phyloP scores from a whole-genome alignment of 139 green algal species.

The Closterium sp. region DNA sequence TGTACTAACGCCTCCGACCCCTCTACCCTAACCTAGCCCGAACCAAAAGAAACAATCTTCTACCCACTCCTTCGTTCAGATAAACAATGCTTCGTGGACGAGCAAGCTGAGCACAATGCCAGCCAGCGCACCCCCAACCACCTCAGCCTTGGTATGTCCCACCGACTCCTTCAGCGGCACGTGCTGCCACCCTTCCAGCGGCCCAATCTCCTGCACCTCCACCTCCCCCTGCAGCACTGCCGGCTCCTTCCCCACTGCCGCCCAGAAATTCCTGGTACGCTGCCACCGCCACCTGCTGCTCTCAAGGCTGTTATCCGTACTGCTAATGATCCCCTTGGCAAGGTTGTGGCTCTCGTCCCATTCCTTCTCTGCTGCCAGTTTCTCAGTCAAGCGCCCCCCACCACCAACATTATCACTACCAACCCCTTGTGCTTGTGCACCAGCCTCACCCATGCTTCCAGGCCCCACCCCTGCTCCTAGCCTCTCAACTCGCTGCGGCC shows the following conservation, averaged over 20 bases:
- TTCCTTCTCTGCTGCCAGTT: background rate
- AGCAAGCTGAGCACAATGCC: slow-evolving; percentile 24
- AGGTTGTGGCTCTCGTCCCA: background rate
- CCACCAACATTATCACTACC: background rate
- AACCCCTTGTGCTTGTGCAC: background rate
- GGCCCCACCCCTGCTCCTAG: background rate
- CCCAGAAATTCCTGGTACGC: slow-evolving; percentile 26
- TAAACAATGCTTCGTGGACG: slow-evolving; percentile 3
- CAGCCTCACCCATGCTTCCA: too few species aligned
- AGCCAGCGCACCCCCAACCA: slow-evolving; percentile 26
- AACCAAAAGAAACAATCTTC: background rate
- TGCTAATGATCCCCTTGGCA: background rate
- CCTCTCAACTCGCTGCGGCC: background rate
- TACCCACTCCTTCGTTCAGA: background rate
- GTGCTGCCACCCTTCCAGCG: slow-evolving; percentile 38
- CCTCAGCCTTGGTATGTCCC: slow-evolving; percentile 44
- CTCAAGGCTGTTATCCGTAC: background rate
- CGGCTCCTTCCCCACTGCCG: background rate
- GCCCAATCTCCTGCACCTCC: slow-evolving; percentile 18
- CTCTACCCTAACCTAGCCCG: too few species aligned
- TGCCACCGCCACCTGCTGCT: background rate
- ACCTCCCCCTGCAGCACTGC: slow-evolving; percentile 28
- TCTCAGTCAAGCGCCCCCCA: background rate
- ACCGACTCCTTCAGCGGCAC: slow-evolving; percentile 47
- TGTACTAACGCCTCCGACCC: too few species aligned